phyloP scores from a whole-genome alignment of 345 rosid genomes.

The Euphorbia pulcherrima region DNA sequence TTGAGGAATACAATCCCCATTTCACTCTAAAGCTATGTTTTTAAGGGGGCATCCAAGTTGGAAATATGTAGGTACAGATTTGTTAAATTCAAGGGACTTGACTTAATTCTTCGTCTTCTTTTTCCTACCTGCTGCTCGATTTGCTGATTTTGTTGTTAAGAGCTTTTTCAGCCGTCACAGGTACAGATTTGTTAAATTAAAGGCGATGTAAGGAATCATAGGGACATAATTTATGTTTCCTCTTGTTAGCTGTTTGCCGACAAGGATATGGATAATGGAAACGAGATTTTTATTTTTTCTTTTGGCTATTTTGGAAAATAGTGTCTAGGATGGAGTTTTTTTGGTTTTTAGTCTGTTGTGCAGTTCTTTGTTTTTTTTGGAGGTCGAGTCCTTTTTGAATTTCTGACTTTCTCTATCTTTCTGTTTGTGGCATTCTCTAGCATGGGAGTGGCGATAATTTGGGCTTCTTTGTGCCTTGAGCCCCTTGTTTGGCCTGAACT shows the following conservation, averaged over 20 bases:
- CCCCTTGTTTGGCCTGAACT: background rate
- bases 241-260: too few species aligned
- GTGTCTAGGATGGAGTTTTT: too few species aligned
- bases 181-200: background rate
- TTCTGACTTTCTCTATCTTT: background rate
- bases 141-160: background rate
- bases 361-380: background rate
- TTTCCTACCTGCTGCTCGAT: background rate
- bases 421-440: constrained; percentile 1
- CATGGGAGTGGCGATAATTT: background rate
- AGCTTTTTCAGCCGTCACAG: constrained; percentile 16
- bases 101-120: background rate
- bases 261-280: constrained; percentile 4
- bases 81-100: too few species aligned
- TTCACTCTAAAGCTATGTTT: too few species aligned
- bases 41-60: too few species aligned
- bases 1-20: too few species aligned
- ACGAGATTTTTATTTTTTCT: background rate
- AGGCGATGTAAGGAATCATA: background rate
- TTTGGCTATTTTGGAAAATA: background rate
- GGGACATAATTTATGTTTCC: too few species aligned
- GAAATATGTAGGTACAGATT: too few species aligned
- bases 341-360: background rate
- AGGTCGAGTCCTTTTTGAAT: background rate
- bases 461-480: background rate